These are phyloP conservation scores for Chaetomium sp. DNA, from an alignment of 2,329 filamentous ascomycete genomes.

Conservation along the genomic window DNA sequence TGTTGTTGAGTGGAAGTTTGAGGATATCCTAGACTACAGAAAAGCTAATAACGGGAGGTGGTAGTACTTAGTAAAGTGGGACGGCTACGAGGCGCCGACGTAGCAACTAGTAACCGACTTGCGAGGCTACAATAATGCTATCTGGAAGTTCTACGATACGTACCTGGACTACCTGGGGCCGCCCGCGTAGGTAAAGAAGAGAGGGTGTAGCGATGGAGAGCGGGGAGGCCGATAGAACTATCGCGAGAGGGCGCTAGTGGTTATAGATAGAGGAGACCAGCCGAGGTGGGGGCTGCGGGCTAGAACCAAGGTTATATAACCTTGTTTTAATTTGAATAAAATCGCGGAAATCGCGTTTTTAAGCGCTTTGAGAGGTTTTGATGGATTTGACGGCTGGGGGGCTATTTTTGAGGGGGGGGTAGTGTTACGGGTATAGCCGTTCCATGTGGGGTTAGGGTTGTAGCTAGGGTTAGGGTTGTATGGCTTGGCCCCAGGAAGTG, in stretches of 20 bases:
- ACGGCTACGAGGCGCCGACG: background rate
- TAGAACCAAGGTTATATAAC: no score
- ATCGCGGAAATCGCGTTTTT: background rate
- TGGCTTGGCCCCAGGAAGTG: no score
- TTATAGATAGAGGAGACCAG: background rate
- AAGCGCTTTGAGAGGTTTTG: background rate
- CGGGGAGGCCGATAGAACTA: no score
- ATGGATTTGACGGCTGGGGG: background rate
- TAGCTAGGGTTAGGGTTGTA: no score
- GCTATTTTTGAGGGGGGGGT: background rate
- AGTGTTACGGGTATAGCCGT: background rate
- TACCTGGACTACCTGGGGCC: background rate
- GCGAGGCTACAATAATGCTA: background rate
- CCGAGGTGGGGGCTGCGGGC: no score
- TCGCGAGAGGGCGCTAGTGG: no score
- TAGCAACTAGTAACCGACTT: constrained; percentile 1
- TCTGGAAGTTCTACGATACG: background rate
- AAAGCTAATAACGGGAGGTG: background rate
- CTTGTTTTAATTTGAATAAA: background rate
- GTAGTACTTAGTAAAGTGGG: background rate
- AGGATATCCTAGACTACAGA: background rate
- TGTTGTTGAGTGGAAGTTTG: background rate
- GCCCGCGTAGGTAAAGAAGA: background rate
- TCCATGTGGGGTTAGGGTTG: no score
- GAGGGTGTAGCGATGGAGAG: no score